A percentile compares a stretch with the other conserved stretches of the same genome.
phyloP scores from a whole-genome alignment of 257 asterid genomes.

The Solanum pennellii region DNA sequence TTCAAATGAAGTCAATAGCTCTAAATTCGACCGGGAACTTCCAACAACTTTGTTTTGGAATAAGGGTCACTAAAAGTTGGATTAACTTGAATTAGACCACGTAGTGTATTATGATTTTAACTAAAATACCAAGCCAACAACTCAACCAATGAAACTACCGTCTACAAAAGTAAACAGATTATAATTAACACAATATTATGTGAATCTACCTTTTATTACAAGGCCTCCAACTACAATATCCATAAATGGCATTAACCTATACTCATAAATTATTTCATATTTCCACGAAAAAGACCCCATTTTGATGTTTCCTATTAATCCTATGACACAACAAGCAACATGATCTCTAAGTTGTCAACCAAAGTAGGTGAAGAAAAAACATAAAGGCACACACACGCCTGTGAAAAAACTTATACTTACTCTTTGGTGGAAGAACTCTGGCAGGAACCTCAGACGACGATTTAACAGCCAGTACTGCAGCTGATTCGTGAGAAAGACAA shows the following conservation, averaged over 20 bases:
- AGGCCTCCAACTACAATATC: not conserved
- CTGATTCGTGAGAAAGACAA: conserved; percentile 66
- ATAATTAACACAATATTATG: not conserved
- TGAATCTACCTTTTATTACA: not conserved
- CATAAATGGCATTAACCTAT: not conserved
- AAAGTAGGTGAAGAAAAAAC: not conserved
- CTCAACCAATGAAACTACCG: not conserved
- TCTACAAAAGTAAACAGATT: not conserved
- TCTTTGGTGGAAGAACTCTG: conserved; percentile 79
- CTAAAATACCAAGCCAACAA: not conserved
- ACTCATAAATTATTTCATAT: not conserved
- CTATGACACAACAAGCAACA: not conserved
- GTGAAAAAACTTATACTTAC: conserved; percentile 32
- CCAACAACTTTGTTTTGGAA: not conserved
- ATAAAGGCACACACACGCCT: not conserved
- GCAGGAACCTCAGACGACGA: conserved; percentile 35
- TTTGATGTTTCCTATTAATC: not conserved
- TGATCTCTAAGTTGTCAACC: not conserved
- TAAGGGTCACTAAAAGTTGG: not conserved
- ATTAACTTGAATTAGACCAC: not conserved
- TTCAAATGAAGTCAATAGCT: not conserved
- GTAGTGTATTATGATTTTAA: not conserved
- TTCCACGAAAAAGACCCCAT: not conserved
- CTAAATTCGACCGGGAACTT: not conserved
- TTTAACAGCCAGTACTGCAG: conserved; percentile 42